Base-by-base conservation (phyloP, 306 rosid species). In the Gastrolobium bilobum region DNA sequence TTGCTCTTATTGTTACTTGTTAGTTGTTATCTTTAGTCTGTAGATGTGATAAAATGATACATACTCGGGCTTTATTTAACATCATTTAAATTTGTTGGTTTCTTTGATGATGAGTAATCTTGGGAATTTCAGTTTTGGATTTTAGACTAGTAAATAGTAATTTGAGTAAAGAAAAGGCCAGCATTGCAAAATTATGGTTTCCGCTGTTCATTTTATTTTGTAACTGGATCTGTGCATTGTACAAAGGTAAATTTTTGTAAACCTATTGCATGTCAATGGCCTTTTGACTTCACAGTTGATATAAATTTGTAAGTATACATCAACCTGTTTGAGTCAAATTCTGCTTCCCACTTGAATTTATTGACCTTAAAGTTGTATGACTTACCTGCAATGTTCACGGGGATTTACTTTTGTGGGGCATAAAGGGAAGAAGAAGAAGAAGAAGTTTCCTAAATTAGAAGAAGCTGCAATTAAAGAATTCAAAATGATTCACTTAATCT, bases 1-100 rank as follows among this genome's bases (percentile, higher is more conserved):
- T 50, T 30, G 39, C 20, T 68, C 50, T 53, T 42, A 9, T 26
- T 52, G 44, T 35, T 60, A 13, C 56, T 52, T 68, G 67, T 65
- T 51, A n/a, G 44, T 26, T 57, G 40, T 46, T 47, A 47, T 44
- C 53, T 14, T 59, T 13, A 35, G n/a, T 58, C 14, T 34, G 43
- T 30, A 4, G 33, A 34, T 57, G 51, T 14, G 59, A 3, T 77
- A 5, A 37, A 69, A 26, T 68, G n/a, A 31, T 60, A 5, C 14
- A 20, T 42, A 31, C 14, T 7, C 2, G 2, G 47, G 31, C 31
- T 68, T 37, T 44, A 43, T 31, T 35, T 11, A 56, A 53, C 15
- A 46, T 29, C 34, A 56, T 29, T 63, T 68, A 11, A 7, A 44
- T 54, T 43, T 31, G 48, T 31, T 4, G n/a, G 7, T 31, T 46